Evolutionary conservation across 1,284 basidiomycete genomes (phyloP).

Genomic region (Trametes hirsuta): DNA sequence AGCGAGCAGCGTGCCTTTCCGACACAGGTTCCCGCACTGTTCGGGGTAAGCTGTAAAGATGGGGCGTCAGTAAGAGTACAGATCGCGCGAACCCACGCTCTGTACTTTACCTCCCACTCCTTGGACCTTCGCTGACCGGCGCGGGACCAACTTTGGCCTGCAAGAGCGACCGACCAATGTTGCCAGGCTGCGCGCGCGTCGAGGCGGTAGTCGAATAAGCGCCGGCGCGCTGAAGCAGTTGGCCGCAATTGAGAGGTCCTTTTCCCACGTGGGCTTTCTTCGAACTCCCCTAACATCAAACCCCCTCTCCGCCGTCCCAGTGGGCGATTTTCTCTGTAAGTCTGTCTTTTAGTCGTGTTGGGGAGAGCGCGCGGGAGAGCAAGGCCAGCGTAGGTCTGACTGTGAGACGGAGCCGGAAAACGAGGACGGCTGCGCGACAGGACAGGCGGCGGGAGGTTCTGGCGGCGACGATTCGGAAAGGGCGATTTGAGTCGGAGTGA

Average conservation of each 20-base stretch:
- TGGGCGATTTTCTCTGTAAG: slow-evolving; percentile 16
- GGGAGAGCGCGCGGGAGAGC: neutral
- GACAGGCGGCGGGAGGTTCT: slow-evolving; percentile 33
- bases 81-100: neutral
- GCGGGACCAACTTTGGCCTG: slow-evolving; percentile 4
- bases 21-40: slow-evolving; percentile 1
- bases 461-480: slow-evolving; percentile 45
- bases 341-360: slow-evolving; percentile 2
- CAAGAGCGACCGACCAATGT: slow-evolving; percentile 8
- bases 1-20: neutral
- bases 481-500: slow-evolving; percentile 43
- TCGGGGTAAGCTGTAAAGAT: slow-evolving; percentile 6
- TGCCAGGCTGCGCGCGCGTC: neutral
- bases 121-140: slow-evolving; percentile 1
- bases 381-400: neutral
- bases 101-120: slow-evolving; percentile 4
- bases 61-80: slow-evolving; percentile 1
- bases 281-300: slow-evolving; percentile 32
- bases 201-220: slow-evolving; percentile 20
- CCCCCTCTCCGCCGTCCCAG: slow-evolving; percentile 22
- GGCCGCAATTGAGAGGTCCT: slow-evolving; percentile 14
- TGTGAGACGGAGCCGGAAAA: slow-evolving; percentile 15
- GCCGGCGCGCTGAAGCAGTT: slow-evolving; percentile 17
- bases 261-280: slow-evolving; percentile 31
- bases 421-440: slow-evolving; percentile 15